Conservation (phyloP, 1,284 basidiomycete genomes). For the Cerioporus squamosus region DNA sequence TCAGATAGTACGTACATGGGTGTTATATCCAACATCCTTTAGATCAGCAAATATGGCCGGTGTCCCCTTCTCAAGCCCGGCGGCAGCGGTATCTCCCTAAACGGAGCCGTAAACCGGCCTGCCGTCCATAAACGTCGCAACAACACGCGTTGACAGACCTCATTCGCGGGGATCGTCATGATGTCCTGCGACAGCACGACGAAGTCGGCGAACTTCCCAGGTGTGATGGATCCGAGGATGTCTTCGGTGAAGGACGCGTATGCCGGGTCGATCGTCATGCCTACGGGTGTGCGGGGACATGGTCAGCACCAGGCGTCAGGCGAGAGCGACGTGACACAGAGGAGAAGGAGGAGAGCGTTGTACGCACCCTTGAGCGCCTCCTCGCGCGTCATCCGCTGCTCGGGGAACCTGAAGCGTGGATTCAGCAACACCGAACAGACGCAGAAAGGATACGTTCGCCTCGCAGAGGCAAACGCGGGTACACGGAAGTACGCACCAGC, state of each 20-base stretch:
- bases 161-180: slow-evolving; percentile 62
- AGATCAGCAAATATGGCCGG: too few species aligned
- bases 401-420: slow-evolving; percentile 68
- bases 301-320: too few species aligned
- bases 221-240: slow-evolving; percentile 69
- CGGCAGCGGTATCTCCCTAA: slow-evolving; percentile 20
- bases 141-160: slow-evolving; percentile 76
- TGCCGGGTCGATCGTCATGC: slow-evolving; percentile 81
- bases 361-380: slow-evolving; percentile 71
- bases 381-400: slow-evolving; percentile 74
- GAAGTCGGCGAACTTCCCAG: slow-evolving; percentile 86
- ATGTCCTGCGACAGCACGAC: slow-evolving; percentile 84
- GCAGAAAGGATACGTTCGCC: too few species aligned
- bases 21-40: too few species aligned
- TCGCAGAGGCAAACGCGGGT: too few species aligned
- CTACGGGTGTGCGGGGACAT: slow-evolving; percentile 33
- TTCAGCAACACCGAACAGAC: neutral
- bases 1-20: too few species aligned
- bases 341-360: too few species aligned
- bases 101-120: slow-evolving; percentile 62
- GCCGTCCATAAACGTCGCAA: slow-evolving; percentile 84
- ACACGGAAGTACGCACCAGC: slow-evolving; percentile 62
- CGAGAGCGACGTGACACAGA: neutral
- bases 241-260: slow-evolving; percentile 86
- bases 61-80: neutral